Base-by-base conservation (phyloP, 2,329 filamentous ascomycete genomes). In the Exophiala sp. region DNA sequence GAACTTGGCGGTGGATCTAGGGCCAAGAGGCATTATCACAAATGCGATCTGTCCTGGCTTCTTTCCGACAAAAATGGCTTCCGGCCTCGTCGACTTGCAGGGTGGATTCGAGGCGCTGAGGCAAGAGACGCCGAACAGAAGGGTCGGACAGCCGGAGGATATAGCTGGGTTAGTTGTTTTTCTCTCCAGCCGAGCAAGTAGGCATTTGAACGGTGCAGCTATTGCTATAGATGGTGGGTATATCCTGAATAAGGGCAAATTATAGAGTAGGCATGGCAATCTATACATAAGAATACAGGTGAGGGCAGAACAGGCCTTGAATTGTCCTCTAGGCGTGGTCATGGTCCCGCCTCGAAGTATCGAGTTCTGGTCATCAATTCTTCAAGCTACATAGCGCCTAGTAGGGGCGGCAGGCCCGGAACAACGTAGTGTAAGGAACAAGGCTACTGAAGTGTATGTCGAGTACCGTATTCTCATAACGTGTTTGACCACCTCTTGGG, bases 111-210 rank as follows among this genome's bases (percentile, higher is more conserved):
- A 55, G 21, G 44, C 47, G 9, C 48, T 58, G 18, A 50, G 54
- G 10, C 72, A 69, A 0, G 78, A 83, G 3, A 83, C 87, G 55
- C 87, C 87, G 8, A 65, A 89, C 61, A 79, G 81, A 0, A 73
- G 87, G 32, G 87, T 89, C 62, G 87, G 87, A 0, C 65, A 72
- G 59, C 80, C 87, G 0, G 88, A 91, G 73, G 89, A 94, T 71
- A 87, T 94, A 63, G 89, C 87, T 0, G 89, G 85, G 0, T 78
- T 80, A 1, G 88, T 86, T 66, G 70, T 91, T 52, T 91, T 86
- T 70, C 69, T 91, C 65, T 77, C 79, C 36, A 87, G 85, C 63
- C 75, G 80, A 50, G 87, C 87, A 1, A 87, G 87, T 3, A 74
- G 80, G 1, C 87, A 78, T 66, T 76, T 86, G 34, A 88, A 86